phyloP scores from a whole-genome alignment of 2,329 filamentous ascomycete species.

The Pezicula neosporulosa region DNA sequence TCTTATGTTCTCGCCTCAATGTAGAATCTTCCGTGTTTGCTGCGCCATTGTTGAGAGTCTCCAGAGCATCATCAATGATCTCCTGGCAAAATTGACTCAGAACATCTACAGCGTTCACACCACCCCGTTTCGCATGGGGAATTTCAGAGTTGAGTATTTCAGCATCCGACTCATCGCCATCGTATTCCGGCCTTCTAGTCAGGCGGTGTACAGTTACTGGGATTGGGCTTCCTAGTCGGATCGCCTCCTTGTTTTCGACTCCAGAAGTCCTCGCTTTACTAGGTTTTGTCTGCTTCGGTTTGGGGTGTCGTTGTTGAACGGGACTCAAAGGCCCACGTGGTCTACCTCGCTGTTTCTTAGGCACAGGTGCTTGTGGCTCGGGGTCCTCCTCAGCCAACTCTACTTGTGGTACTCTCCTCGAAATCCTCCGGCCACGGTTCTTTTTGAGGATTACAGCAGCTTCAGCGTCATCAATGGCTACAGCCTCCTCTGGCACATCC shows the following conservation, averaged over 20 bases:
- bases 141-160: slow-evolving; percentile 49
- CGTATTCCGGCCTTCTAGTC: slow-evolving; percentile 40
- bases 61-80: slow-evolving; percentile 48
- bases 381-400: slow-evolving; percentile 40
- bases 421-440: slow-evolving; percentile 34
- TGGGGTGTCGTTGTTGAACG: slow-evolving; percentile 18
- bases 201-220: slow-evolving; percentile 61
- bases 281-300: neutral
- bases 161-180: slow-evolving; percentile 37
- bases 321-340: slow-evolving; percentile 8
- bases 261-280: slow-evolving; percentile 21
- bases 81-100: slow-evolving; percentile 60
- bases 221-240: slow-evolving; percentile 40
- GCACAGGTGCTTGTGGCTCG: neutral
- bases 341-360: slow-evolving; percentile 13
- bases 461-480: slow-evolving; percentile 30
- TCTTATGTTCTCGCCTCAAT: slow-evolving; percentile 49
- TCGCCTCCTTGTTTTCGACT: slow-evolving; percentile 23
- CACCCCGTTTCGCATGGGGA: slow-evolving; percentile 47
- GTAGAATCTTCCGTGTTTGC: slow-evolving; percentile 40
- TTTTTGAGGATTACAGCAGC: slow-evolving; percentile 30
- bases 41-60: slow-evolving; percentile 41
- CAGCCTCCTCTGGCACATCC: slow-evolving; percentile 21
- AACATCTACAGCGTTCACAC: slow-evolving; percentile 61
- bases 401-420: slow-evolving; percentile 20